Conservation (phyloP, 495 filamentous ascomycete genomes). For the Neurospora hispaniola region DNA sequence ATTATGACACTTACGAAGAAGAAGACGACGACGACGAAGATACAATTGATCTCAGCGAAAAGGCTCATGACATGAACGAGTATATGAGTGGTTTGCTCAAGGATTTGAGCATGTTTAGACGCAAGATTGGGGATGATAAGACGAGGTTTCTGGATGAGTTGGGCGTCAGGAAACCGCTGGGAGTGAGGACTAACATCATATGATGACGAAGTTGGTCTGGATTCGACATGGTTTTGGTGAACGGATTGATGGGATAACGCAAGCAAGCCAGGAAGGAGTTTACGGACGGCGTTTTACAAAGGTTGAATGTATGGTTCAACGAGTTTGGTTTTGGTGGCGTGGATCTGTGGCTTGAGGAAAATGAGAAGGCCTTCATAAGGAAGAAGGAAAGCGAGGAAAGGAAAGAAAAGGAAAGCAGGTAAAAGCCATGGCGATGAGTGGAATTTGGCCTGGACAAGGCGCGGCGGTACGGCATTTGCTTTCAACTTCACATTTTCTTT, state of each 20-base stretch:
- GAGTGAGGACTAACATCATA: conserved; percentile 14
- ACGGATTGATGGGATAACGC: no score
- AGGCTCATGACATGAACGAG: conserved; percentile 52
- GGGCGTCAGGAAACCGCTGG: conserved; percentile 17
- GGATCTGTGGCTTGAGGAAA: background rate
- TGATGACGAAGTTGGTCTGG: conserved; percentile 4
- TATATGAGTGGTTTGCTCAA: conserved; percentile 61
- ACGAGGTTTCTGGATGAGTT: conserved; percentile 34
- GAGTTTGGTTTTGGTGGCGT: background rate
- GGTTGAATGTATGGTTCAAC: background rate
- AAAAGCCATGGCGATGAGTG: background rate
- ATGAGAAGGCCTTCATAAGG: background rate
- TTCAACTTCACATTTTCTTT: background rate
- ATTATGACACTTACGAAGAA: conserved; percentile 14
- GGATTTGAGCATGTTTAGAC: conserved; percentile 70
- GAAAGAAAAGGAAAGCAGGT: background rate
- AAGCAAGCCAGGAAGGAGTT: background rate
- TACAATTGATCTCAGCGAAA: conserved; percentile 3
- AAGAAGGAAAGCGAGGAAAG: no score
- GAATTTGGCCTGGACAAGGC: background rate
- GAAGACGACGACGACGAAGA: conserved; percentile 14
- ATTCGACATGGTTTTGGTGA: background rate
- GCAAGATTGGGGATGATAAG: conserved; percentile 73
- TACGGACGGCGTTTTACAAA: background rate
- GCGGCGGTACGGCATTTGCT: background rate